Percentiles rank a stretch among this genome's conserved stretches.
Evolutionary conservation across 208 protist genomes (phyloP).

Genomic region (Acanthamoeba quina): DNA sequence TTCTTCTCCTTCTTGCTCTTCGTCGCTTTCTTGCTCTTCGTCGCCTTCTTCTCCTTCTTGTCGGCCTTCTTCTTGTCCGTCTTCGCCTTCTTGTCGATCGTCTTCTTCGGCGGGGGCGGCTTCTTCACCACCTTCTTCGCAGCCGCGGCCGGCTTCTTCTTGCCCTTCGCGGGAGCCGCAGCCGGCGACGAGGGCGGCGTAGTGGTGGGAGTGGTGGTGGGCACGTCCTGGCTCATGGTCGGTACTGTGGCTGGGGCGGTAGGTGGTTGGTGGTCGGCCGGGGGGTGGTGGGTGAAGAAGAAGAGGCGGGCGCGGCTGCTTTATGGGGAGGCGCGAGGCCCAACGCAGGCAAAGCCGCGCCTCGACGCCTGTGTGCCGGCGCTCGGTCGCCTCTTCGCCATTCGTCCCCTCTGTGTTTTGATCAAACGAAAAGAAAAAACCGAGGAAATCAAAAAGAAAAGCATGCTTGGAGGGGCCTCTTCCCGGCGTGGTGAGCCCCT

Average conservation of each 20-base stretch:
- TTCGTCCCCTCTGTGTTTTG: background rate
- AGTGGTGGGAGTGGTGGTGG: background rate
- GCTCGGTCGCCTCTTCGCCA: background rate
- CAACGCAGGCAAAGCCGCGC: background rate
- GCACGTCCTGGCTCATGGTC: background rate
- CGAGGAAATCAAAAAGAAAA: background rate
- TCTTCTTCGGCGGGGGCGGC: background rate
- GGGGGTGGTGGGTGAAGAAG: background rate
- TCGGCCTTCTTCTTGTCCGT: background rate
- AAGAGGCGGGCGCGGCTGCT: background rate
- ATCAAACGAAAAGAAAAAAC: background rate
- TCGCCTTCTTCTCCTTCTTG: background rate
- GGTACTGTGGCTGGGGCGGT: background rate
- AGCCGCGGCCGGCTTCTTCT: background rate
- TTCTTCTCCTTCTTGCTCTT: background rate
- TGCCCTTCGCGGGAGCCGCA: background rate
- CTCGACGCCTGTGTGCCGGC: too few relatives aligned
- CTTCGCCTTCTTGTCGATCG: slow-evolving; percentile 23
- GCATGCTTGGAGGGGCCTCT: too few relatives aligned
- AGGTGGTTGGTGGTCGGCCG: too few relatives aligned
- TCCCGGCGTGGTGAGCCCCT: too few relatives aligned
- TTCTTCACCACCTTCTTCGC: background rate
- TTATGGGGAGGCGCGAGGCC: background rate
- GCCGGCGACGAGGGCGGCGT: background rate
- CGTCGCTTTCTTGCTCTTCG: background rate